phyloP scores from a whole-genome alignment of 169 alveolate species.

The Miamiensis avidus region DNA sequence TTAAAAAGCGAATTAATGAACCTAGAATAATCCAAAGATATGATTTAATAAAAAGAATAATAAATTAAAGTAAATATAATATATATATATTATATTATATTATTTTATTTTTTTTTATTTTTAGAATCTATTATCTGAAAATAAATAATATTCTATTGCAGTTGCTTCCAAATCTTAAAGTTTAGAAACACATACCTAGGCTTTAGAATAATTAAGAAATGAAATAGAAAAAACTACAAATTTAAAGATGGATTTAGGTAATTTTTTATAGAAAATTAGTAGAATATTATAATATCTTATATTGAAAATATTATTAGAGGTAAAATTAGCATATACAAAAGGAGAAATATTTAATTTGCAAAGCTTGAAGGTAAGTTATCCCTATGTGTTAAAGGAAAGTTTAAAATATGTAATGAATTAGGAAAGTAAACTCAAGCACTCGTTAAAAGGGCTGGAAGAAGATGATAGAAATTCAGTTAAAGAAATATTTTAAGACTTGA shows the following conservation, averaged over 20 bases:
- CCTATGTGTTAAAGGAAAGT: neutral
- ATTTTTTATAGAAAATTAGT: no score
- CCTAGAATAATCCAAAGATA: neutral
- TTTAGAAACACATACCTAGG: neutral
- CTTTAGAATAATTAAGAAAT: neutral
- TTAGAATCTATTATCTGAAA: neutral
- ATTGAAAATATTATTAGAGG: neutral
- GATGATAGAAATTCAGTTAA: neutral
- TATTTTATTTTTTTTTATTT: no score
- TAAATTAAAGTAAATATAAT: neutral
- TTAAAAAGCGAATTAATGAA: conserved; percentile 31
- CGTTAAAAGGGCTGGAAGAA: neutral
- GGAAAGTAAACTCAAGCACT: neutral
- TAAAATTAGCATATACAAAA: neutral
- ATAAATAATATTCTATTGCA: no score
- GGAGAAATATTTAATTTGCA: neutral
- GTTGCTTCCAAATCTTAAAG: no score
- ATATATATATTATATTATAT: no score
- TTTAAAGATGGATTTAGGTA: neutral
- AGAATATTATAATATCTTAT: no score
- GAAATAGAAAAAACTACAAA: neutral
- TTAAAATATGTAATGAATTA: no score
- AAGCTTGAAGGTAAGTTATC: neutral
- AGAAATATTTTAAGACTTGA: neutral
- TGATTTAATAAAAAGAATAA: neutral